A percentile compares a stretch with the other conserved stretches of the same genome.
phyloP scores from a whole-genome alignment of 768 basidiomycete genomes.

The Panaeolus papilionaceus region DNA sequence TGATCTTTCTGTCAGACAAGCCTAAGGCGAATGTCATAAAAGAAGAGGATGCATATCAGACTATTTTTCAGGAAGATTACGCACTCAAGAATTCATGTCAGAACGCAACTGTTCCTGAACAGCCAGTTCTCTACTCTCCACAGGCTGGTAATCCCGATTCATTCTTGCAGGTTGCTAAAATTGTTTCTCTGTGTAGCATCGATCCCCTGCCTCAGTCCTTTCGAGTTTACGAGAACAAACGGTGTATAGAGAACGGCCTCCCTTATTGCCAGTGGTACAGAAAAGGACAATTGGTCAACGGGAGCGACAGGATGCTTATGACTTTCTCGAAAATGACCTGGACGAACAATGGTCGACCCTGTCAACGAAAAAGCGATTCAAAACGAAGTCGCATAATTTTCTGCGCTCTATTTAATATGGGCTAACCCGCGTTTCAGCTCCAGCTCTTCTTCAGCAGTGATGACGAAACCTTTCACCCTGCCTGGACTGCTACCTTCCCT shows the following conservation, averaged over 20 bases:
- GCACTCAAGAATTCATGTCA: neutral
- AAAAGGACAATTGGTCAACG: constrained; percentile 9
- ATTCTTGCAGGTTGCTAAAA: neutral
- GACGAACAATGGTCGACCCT: constrained; percentile 47
- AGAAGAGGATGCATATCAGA: neutral
- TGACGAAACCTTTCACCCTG: constrained; percentile 27
- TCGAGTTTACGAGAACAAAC: neutral
- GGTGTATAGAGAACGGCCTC: neutral
- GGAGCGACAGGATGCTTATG: constrained; percentile 37
- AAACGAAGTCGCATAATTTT: constrained; percentile 25
- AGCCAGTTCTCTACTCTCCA: neutral
- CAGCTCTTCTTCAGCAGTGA: neutral
- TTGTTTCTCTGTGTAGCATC: neutral
- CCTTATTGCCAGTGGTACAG: neutral
- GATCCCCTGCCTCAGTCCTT: neutral
- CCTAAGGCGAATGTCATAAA: neutral
- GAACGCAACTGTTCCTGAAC: neutral
- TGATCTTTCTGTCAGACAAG: neutral
- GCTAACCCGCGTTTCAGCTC: neutral
- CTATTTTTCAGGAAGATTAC: neutral
- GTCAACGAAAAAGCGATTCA: constrained; percentile 38
- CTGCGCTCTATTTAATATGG: neutral
- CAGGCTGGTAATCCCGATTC: neutral
- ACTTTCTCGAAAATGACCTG: constrained; percentile 31
- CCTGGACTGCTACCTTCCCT: constrained; percentile 24